Conservation (phyloP, 2,329 filamentous ascomycete species). For the Pseudogymnoascus sp. region DNA sequence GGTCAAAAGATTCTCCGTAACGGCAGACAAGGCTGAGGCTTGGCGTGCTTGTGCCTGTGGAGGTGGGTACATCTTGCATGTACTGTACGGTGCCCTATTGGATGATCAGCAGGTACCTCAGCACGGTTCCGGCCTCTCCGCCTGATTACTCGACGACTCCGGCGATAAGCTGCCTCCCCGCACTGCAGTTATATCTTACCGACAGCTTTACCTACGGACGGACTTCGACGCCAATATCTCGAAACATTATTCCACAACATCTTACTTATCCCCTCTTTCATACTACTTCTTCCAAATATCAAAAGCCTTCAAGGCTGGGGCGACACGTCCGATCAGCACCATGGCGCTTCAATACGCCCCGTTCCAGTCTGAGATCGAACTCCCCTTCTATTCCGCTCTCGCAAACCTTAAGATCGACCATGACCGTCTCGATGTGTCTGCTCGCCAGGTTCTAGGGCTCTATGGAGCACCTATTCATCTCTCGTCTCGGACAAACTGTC, state of each 20-base stretch:
- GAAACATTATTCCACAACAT: not conserved
- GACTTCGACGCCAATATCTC: not conserved
- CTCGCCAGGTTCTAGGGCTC: slow-evolving; percentile 74
- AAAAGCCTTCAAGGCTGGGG: slow-evolving; percentile 2
- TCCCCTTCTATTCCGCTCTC: slow-evolving; percentile 91
- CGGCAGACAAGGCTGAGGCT: slow-evolving; percentile 4
- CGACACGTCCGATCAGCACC: slow-evolving; percentile 4
- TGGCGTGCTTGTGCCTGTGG: slow-evolving; percentile 4
- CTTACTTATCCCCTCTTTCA: not conserved
- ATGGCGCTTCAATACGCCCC: slow-evolving; percentile 67
- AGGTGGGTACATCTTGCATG: not conserved
- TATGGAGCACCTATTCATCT: slow-evolving; percentile 63
- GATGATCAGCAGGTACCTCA: slow-evolving; percentile 5
- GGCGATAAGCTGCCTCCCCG: slow-evolving; percentile 8
- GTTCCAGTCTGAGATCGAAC: slow-evolving; percentile 88
- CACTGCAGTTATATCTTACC: not conserved
- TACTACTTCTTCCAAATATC: not conserved
- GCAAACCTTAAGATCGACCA: slow-evolving; percentile 91
- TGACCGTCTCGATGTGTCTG: slow-evolving; percentile 93
- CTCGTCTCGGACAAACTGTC: slow-evolving; percentile 55
- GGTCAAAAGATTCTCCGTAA: not conserved
- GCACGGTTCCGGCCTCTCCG: slow-evolving; percentile 5
- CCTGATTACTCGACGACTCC: slow-evolving; percentile 8
- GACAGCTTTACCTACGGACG: not conserved
- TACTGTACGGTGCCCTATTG: not conserved